Evolutionary conservation across 768 basidiomycete genomes (phyloP).

Genomic region (Mycena vulgaris): DNA sequence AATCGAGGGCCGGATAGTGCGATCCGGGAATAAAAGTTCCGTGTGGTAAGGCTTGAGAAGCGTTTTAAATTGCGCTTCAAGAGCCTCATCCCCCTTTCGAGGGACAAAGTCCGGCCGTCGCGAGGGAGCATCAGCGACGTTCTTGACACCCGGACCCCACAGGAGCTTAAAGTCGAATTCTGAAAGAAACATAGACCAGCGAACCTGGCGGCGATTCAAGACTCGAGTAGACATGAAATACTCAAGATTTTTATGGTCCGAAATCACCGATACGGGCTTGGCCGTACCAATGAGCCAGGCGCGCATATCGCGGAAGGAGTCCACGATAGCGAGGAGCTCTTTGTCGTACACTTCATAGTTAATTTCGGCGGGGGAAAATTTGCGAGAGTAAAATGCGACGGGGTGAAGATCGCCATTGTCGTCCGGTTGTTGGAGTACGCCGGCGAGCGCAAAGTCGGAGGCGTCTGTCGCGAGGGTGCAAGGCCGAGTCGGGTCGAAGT

Average conservation of each 20-base stretch:
- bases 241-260: too few relatives aligned
- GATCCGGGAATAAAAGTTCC: slow-evolving; percentile 8
- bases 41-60: too few relatives aligned
- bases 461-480: slow-evolving; percentile 41
- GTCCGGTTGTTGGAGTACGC: too few relatives aligned
- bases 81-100: slow-evolving; percentile 7
- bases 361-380: too few relatives aligned
- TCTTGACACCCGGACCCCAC: slow-evolving; percentile 47
- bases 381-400: too few relatives aligned
- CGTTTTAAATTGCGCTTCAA: too few relatives aligned
- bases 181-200: too few relatives aligned
- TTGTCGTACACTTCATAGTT: slow-evolving; percentile 67
- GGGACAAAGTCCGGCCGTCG: slow-evolving; percentile 15
- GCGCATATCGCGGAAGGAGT: slow-evolving; percentile 52
- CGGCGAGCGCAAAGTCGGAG: too few relatives aligned
- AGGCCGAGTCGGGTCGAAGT: slow-evolving; percentile 16
- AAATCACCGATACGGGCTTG: slow-evolving; percentile 41
- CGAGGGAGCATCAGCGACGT: slow-evolving; percentile 51
- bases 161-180: slow-evolving; percentile 52
- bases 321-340: slow-evolving; percentile 64
- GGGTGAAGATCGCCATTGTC: too few relatives aligned
- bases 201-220: too few relatives aligned
- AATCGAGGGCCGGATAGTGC: neutral
- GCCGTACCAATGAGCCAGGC: slow-evolving; percentile 50
- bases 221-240: too few relatives aligned